These are phyloP conservation scores for Astragalus glycyphyllos DNA, from an alignment of 306 rosid species.

Conservation along the genomic window DNA sequence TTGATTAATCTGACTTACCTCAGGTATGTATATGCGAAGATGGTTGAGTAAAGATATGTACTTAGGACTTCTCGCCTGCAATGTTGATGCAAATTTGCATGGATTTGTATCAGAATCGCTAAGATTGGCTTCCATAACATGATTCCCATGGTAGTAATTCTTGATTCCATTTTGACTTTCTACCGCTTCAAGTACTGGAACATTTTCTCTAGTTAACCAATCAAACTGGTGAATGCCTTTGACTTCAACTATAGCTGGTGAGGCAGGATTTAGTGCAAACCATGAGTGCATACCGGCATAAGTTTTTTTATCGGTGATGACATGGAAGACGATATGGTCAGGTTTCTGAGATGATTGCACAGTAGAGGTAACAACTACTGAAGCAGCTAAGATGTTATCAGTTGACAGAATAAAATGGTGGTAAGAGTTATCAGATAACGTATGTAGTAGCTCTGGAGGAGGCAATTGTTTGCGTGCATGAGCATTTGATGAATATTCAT, in stretches of 20 bases:
- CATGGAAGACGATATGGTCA: conserved; percentile 91
- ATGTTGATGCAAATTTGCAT: conserved; percentile 72
- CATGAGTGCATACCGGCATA: conserved; percentile 99
- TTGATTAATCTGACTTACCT: conserved; percentile 60
- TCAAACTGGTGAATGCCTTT: conserved; percentile 96
- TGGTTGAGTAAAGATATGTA: conserved; percentile 97
- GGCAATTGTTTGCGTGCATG: conserved; percentile 98
- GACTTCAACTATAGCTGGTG: conserved; percentile 96
- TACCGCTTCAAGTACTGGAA: conserved; percentile 98
- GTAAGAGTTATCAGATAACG: conserved; percentile 83
- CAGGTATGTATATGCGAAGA: conserved; percentile 94
- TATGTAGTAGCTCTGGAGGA: conserved; percentile 89
- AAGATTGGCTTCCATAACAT: conserved; percentile 70
- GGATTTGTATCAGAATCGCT: conserved; percentile 63
- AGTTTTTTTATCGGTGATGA: conserved; percentile 97
- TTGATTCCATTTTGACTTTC: conserved; percentile 88
- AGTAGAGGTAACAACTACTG: conserved; percentile 94
- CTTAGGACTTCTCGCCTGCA: conserved; percentile 98
- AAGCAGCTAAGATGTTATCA: conserved; percentile 97
- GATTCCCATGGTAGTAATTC: conserved; percentile 95
- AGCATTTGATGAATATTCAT: conserved; percentile 98
- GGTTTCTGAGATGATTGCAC: conserved; percentile 82
- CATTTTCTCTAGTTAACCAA: conserved; percentile 99
- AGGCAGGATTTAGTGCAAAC: conserved; percentile 92
- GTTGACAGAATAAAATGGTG: conserved; percentile 90